A percentile compares a stretch with the other conserved stretches of the same genome.
Evolutionary conservation across 2,329 filamentous ascomycete genomes (phyloP).

Genomic region (Claviceps sp.): DNA sequence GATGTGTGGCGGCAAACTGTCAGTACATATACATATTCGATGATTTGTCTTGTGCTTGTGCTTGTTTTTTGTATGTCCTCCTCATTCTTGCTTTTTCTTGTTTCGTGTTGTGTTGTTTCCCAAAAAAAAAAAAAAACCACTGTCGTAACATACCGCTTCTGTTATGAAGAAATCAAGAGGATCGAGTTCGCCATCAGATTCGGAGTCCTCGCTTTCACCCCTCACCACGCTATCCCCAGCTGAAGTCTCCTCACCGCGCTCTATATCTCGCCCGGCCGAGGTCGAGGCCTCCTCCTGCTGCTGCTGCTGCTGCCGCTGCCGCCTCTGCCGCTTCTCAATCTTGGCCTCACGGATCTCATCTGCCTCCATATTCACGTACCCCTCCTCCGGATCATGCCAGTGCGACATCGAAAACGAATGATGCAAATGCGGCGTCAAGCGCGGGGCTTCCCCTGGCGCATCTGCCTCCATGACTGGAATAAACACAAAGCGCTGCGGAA

Average conservation of each 20-base stretch:
- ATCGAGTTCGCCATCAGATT: constrained; percentile 5
- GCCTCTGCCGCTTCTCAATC: constrained; percentile 13
- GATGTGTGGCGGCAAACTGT: too few species aligned
- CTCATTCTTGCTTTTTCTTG: neutral
- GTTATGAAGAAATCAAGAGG: constrained; percentile 21
- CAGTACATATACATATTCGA: neutral
- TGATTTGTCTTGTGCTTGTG: neutral
- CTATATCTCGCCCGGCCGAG: too few species aligned
- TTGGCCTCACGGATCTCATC: constrained; percentile 9
- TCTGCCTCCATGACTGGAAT: constrained; percentile 52
- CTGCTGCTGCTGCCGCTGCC: neutral
- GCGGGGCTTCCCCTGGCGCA: constrained; percentile 27
- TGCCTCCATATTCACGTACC: constrained; percentile 63
- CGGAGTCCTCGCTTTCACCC: constrained; percentile 9
- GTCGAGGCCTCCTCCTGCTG: too few species aligned
- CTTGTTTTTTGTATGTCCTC: neutral
- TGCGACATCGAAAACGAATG: constrained; percentile 84
- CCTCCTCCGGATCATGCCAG: constrained; percentile 60
- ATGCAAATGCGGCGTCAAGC: constrained; percentile 49
- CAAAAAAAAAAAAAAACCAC: neutral
- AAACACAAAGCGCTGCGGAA: constrained; percentile 69
- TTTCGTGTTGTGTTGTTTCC: neutral
- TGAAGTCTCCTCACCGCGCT: constrained; percentile 14
- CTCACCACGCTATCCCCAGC: constrained; percentile 31
- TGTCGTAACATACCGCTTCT: constrained; percentile 25